These are phyloP conservation scores for Paraconiothyrium sp. DNA, from an alignment of 2,329 filamentous ascomycete genomes.

Conservation along the genomic window DNA sequence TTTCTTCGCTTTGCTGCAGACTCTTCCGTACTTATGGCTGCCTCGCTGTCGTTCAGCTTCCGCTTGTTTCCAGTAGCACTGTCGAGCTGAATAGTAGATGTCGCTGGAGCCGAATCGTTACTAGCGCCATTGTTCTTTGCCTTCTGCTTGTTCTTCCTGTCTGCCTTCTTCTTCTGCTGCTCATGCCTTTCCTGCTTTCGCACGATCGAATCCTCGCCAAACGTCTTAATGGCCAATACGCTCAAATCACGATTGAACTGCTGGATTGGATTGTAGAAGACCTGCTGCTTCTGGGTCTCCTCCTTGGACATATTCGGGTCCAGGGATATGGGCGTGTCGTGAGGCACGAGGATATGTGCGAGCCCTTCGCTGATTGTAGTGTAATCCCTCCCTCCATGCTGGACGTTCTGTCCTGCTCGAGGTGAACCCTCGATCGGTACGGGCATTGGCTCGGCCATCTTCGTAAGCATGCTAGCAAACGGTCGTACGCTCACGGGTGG, in stretches of 20 bases:
- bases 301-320: constrained; percentile 59
- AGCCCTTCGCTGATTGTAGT: constrained; percentile 72
- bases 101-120: constrained; percentile 2
- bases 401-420: constrained; percentile 42
- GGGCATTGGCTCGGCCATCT: constrained; percentile 23
- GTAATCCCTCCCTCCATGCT: constrained; percentile 63
- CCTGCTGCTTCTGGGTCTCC: constrained; percentile 71
- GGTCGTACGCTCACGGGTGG: constrained; percentile 28
- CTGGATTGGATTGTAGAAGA: constrained; percentile 99
- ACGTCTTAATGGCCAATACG: constrained; percentile 89
- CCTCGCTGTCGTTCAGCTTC: constrained; percentile 31
- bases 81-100: constrained; percentile 12
- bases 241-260: constrained; percentile 98
- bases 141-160: constrained; percentile 34
- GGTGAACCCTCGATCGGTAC: constrained; percentile 41
- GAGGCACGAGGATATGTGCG: constrained; percentile 73
- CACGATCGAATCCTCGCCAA: constrained; percentile 73
- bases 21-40: constrained; percentile 16
- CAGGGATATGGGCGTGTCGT: constrained; percentile 58
- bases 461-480: constrained; percentile 6
- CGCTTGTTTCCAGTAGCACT: constrained; percentile 34
- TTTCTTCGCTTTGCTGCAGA: constrained; percentile 39
- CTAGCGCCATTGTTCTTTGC: constrained; percentile 20
- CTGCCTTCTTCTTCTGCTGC: constrained; percentile 46
- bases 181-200: constrained; percentile 58